Evolutionary conservation across 768 basidiomycete species (phyloP), one percentile per base, ranked within the genome.

Genomic region (Lentinula edodes): DNA sequence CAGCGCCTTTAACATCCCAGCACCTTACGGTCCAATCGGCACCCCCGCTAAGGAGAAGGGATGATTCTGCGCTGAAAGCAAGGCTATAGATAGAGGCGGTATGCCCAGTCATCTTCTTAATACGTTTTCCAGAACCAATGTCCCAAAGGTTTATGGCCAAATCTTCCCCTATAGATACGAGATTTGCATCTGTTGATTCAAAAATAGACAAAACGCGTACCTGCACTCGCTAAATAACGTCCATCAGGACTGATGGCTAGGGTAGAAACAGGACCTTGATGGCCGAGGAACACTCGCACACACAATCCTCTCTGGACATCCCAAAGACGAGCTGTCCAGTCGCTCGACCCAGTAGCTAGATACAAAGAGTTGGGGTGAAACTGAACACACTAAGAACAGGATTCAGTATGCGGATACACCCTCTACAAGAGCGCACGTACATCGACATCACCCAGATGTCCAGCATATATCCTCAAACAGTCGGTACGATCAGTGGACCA

Each of bases 361-460:
- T 98, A 99, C 39, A 99, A 75, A 23, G 95, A 97, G 71, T 99
- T 99, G 0, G 97, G 96, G 73, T 99, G 97, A 76, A 99, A 99
- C 70, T 87, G 83, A 23, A 99, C 83, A 71, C 93, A 95, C 97
- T 98, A 67, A 0, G 28, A 57, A 38, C 36, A 59, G 20, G 51
- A 32, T 20, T 35, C 39, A 13, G 5, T 9, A 35, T 48, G 56
- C 23, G 28, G 52, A 56, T n/a, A 28, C 36, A 52, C 45, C 39
- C 46, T 9, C 36, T 18, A 62, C 53, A 42, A 36, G 53, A 58
- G 46, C 15, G 46, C 15, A 81, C 95, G 72, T 74, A 98, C 97
- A 72, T 98, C 92, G 64, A 99, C 97, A 72, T 99, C 97, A 66
- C 92, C 93, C 66, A 98, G 69, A 76, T 99, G 97, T 0, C 97